Base-by-base conservation (phyloP, 106 monocot genomes). In the Dioscorea dumetorum region DNA sequence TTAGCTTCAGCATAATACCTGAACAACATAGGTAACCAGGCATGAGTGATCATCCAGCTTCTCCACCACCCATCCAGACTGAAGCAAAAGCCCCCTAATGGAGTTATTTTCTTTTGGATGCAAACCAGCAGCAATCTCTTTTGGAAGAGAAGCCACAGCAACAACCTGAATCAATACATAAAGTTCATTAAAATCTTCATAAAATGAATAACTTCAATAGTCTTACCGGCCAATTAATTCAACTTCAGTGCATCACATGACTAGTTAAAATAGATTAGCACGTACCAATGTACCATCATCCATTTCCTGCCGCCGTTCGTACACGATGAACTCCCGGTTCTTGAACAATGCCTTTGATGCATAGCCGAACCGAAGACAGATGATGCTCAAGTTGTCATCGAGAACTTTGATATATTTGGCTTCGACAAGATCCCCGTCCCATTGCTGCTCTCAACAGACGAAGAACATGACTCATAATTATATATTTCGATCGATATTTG, bases 41-140 rank as follows among this genome's bases (percentile, higher is more conserved):
- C 94, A 94, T 11, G 86, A 87, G 57, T 80, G 76, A 72, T 79
- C 84, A 18, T 87, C 87, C 52, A 78, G 72, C 61, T 82, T 90
- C 81, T 94, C 94, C 8, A 94, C 90, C 10, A 90, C 90, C 94
- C 94, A 94, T 68, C 94, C 94, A 32, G 94, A 94, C 58, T 94
- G 94, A 58, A 94, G 72, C 65, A 94, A 62, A 14, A 94, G 73
- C 9, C 90, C 87, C 50, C 90, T 56, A 52, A 90, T 87, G 4
- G 73, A 75, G 58, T 85, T 85, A 63, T 24, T 85, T 49, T 63
- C 71, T 80, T 81, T 80, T 2, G 94, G 94, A 21, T 82, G 84
- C 75, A 94, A 63, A 7, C 94, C 87, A 10, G 81, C 90, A 9
- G 90, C 90, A 24, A 94, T 94, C 73, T 90, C 87, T 69, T 94